Percentiles rank a stretch among this genome's conserved stretches.
phyloP scores from a whole-genome alignment of 139 green algal genomes.

The Dunaliella sp. region DNA sequence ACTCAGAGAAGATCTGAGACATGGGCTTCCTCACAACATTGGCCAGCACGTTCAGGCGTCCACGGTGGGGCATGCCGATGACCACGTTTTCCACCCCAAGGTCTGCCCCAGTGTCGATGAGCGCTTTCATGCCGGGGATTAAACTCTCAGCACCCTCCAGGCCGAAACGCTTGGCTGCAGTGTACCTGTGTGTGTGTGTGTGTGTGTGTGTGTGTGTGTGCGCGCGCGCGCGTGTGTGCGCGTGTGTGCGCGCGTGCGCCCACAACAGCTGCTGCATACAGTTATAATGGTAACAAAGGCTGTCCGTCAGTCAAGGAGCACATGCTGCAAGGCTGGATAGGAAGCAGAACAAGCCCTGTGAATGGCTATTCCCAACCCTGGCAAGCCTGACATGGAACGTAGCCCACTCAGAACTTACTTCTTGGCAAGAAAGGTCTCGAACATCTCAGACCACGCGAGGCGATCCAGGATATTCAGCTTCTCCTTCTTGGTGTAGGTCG shows the following conservation, averaged over 20 bases:
- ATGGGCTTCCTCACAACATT: constrained; percentile 99
- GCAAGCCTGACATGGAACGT: neutral
- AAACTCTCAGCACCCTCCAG: constrained; percentile 92
- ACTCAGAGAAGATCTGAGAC: constrained; percentile 95
- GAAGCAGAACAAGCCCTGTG: no score
- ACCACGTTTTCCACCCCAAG: constrained; percentile 81
- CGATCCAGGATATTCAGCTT: constrained; percentile 91
- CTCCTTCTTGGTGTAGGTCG: constrained; percentile 52
- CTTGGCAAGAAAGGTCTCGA: constrained; percentile 95
- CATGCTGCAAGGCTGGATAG: no score
- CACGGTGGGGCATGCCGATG: constrained; percentile 90
- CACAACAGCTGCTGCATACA: no score
- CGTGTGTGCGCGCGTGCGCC: no score
- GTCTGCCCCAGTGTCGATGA: constrained; percentile 91
- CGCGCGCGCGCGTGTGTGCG: no score
- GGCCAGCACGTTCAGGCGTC: constrained; percentile 94
- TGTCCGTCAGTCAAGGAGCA: neutral
- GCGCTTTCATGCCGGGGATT: constrained; percentile 93
- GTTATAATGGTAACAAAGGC: neutral
- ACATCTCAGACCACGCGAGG: constrained; percentile 91
- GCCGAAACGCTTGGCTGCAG: constrained; percentile 86
- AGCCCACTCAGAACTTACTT: constrained; percentile 73
- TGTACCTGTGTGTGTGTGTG: no score
- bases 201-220: no score
- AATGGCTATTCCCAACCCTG: no score